Evolutionary conservation across 345 rosid species (phyloP), one percentile per base, ranked within the genome.

Genomic region (Cardamine occulta): DNA sequence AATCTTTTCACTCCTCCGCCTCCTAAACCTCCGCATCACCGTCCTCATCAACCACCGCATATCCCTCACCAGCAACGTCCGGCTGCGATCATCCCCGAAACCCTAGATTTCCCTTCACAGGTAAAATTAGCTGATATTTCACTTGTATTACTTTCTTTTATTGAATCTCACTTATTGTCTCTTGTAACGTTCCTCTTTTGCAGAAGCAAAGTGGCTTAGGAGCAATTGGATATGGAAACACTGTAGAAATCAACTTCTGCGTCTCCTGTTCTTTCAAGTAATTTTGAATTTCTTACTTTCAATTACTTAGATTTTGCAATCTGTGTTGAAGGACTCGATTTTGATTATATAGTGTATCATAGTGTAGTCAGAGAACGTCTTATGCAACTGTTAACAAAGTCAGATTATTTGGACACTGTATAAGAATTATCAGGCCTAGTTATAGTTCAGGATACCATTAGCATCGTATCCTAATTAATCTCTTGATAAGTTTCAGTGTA

Each of bases 261-360:
- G 87, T 89, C 59, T 93, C 98, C 44, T 93, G 98, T 79, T 88
- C 97, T 18, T 93, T 80, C 82, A 87, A 83, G 97, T 89, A 66
- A 39, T 7, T 5, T 65, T 9, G 2, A 1, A 7, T 52, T 13
- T 63, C 65, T 44, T 56, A 4, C 9, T 54, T 42, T 24, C 9
- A n/a, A 15, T 14, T 13, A 35, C 17, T 37, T 59, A 1, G 45
- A n/a, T 65, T 65, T 74, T 28, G 62, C 32, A 8, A 24, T 58
- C n/a, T n/a, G n/a, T n/a, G n/a, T n/a, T n/a, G n/a, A n/a, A n/a
- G n/a, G n/a, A n/a, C n/a, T n/a, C n/a, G n/a, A n/a, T n/a, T n/a
- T n/a, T n/a, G n/a, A n/a, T n/a, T n/a, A n/a, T n/a, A n/a, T n/a
- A n/a, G n/a, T n/a, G n/a, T n/a, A n/a, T n/a, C 45, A 13, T 15